Evolutionary conservation across 495 filamentous ascomycete genomes (phyloP), one percentile per base, ranked within the genome.

Genomic region (Cairneyella variabilis): DNA sequence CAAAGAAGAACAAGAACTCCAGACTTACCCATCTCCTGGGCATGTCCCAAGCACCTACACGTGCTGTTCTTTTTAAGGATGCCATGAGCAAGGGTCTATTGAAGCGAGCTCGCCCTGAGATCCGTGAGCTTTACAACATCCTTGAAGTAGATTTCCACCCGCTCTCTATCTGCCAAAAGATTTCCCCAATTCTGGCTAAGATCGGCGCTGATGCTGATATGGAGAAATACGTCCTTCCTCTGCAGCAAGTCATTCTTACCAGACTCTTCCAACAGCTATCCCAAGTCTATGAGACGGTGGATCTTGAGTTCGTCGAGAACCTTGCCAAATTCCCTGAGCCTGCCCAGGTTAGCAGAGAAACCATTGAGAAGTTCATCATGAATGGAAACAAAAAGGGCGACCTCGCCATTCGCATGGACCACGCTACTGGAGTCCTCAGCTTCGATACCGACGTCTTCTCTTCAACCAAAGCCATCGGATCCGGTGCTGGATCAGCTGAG

Each of bases 341-440:
- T 21, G 97, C 95, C 83, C 87, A 96, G 73, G 90, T 97, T 59
- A 86, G 79, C 57, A 85, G 88, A 34, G 84, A 83, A 59, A 95
- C 88, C 56, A 96, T 98, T 53, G 93, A 98, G 75, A 98, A 98
- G 75, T 98, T 98, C 79, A 97, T 98, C 78, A 98, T 98, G 93
- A 98, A 98, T 71, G 93, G 93, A 54, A 97, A 93, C 80, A 98
- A 98, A 82, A 98, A 98, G 79, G 93, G 93, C 26, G 95, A 98
- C 62, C 80, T 98, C 43, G 86, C 93, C 38, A 96, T 98, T 64
- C 91, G 93, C 52, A 88, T 98, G 64, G 88, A 97, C 63, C 93
- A 98, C 69, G 89, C 89, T 54, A 88, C 90, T 22, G 90, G 95
- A 47, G 84, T 96, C 42, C 82, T 98, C 44, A 97, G 90, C 62